A percentile compares a stretch with the other conserved stretches of the same genome.
These are phyloP conservation scores for Pythium grandisporangium DNA, from an alignment of 352 stramenopile species.

Conservation along the genomic window DNA sequence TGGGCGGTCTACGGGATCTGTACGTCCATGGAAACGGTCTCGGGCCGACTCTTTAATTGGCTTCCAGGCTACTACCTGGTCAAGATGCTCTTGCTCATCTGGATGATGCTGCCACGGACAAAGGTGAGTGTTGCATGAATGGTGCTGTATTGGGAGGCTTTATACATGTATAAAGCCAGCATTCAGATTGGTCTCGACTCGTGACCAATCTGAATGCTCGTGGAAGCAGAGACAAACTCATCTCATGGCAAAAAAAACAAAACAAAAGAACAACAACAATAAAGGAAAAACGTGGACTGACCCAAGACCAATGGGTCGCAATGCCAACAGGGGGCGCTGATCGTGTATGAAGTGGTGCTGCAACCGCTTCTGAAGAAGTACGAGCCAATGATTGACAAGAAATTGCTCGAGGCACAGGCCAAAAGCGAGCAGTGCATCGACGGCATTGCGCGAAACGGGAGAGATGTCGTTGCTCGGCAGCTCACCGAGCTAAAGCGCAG, in stretches of 20 bases:
- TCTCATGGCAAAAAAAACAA: no score
- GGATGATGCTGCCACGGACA: slow-evolving; percentile 93
- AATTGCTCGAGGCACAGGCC: slow-evolving; percentile 38
- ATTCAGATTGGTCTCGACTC: no score
- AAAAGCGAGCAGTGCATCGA: slow-evolving; percentile 33
- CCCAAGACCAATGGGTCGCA: no score
- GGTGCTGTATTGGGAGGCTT: no score
- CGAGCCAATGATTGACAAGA: slow-evolving; percentile 56
- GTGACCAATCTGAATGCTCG: no score
- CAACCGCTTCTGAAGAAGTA: slow-evolving; percentile 62
- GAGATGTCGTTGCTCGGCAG: slow-evolving; percentile 35
- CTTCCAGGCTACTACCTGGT: slow-evolving; percentile 94
- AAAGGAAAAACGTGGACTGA: no score
- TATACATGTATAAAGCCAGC: no score
- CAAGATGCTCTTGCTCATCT: slow-evolving; percentile 94
- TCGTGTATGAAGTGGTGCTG: slow-evolving; percentile 53
- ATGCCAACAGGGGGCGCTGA: slow-evolving; percentile 60
- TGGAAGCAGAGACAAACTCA: no score
- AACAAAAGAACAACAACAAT: no score
- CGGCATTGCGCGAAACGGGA: slow-evolving; percentile 36
- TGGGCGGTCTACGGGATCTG: slow-evolving; percentile 95
- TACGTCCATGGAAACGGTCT: slow-evolving; percentile 84
- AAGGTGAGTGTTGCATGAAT: no score
- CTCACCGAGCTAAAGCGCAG: slow-evolving; percentile 37
- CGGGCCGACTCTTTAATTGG: slow-evolving; percentile 34